Conservation (phyloP, 495 filamentous ascomycete genomes). For the Alectoria sarmentosa region DNA sequence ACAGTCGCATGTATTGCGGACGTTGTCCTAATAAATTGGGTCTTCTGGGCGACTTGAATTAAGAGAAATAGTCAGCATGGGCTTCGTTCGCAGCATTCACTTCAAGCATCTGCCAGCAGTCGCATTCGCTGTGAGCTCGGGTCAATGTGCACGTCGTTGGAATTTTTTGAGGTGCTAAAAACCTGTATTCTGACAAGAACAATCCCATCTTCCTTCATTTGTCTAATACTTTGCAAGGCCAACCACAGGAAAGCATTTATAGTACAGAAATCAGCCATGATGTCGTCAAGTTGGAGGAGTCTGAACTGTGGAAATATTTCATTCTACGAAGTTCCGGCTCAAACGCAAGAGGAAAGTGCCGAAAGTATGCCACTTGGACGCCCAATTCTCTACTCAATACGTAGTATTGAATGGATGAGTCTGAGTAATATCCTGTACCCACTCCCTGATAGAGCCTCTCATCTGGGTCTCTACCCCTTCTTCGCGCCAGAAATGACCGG, state of each 20-base stretch:
- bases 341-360: background rate
- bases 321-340: background rate
- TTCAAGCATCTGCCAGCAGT: too few relatives aligned
- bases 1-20: background rate
- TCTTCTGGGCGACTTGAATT: background rate
- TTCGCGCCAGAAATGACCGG: conserved; percentile 82
- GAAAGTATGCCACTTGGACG: background rate
- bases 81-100: background rate
- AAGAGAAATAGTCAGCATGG: background rate
- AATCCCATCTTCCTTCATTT: background rate
- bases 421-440: conserved; percentile 29
- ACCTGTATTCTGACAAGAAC: background rate
- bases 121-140: too few relatives aligned
- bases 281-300: background rate
- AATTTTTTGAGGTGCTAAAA: background rate
- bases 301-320: background rate
- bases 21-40: background rate
- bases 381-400: background rate
- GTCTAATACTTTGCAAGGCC: background rate
- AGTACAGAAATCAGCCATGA: background rate
- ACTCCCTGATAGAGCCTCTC: conserved; percentile 38
- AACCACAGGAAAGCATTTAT: background rate
- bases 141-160: too few relatives aligned
- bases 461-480: conserved; percentile 51
- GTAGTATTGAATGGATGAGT: background rate